Evolutionary conservation across 208 protist species (phyloP), one percentile per base, ranked within the genome.

Genomic region (Porcisia deanei): DNA sequence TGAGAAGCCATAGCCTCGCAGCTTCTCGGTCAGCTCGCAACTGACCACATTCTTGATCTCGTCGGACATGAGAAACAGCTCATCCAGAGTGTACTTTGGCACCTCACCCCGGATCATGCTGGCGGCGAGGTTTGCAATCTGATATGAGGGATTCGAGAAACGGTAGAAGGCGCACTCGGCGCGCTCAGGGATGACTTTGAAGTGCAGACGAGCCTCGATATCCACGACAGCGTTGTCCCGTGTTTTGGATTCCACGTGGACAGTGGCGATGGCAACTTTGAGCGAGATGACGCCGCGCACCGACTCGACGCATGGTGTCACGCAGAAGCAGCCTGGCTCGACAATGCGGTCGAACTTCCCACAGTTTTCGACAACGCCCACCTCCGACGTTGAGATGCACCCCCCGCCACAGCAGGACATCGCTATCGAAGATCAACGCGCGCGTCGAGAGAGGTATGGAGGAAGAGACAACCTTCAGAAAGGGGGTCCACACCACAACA

Each of bases 41-140:
- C 88, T 73, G 20, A 96, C 84, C 6, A 84, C 67, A 34, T 87
- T 82, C 43, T 88, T 85, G 79, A 96, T 94, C 20, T 92, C 83
- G 54, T 92, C 83, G 12, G 83, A 86, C 73, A 85, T 80, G 49
- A 91, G 69, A 67, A 96, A 96, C 5, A 94, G 53, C 68, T 94
- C 86, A 60, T 96, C 90, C 25, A 96, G 75, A 12, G 87, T 88
- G 83, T 94, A 93, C 79, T 92, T 92, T 43, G 90, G 90, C 43
- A 96, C 88, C 81, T 93, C 80, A 25, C 88, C 82, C 22, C 90
- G 85, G 3, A 96, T 80, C 16, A 93, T 86, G 79, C 88, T 90
- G 37, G 82, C 64, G 54, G 89, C 88, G 71, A 93, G 94, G 79
- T 86, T 93, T 57, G 77, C 84, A 73, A 96, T 91, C 80, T 94